Percentiles rank a stretch among this genome's conserved stretches.
These are phyloP conservation scores for Trichoderma semiorbis DNA, from an alignment of 2,329 filamentous ascomycete genomes.

Conservation along the genomic window DNA sequence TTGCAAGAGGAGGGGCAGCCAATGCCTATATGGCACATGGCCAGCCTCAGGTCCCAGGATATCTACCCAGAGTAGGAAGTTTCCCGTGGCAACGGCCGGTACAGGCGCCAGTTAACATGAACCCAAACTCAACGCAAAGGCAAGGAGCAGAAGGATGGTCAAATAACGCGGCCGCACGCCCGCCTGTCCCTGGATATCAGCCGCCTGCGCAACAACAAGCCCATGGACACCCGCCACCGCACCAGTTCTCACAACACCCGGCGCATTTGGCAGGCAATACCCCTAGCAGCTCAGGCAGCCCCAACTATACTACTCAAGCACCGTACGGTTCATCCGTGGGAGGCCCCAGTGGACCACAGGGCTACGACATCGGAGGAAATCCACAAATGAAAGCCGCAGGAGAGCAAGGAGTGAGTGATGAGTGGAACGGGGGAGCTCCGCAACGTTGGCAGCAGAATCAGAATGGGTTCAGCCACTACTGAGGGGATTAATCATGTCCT, in stretches of 20 bases:
- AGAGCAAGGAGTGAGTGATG: not conserved
- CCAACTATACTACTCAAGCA: not conserved
- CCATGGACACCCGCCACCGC: not conserved
- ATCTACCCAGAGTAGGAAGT: not conserved
- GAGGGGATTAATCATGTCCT: not conserved
- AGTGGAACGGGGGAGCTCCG: not conserved
- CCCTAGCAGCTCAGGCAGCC: not conserved
- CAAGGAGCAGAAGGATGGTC: not conserved
- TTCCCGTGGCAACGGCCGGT: not conserved
- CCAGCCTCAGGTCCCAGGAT: not conserved
- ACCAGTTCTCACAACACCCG: not conserved
- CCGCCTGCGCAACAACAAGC: not conserved
- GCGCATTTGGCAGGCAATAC: not conserved
- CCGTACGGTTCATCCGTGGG: not conserved
- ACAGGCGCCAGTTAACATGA: slow-evolving; percentile 1
- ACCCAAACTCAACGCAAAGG: not conserved
- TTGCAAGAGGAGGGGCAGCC: not conserved
- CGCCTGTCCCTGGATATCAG: not conserved
- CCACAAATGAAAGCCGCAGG: not conserved
- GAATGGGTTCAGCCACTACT: slow-evolving; percentile 3
- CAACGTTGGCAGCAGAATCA: slow-evolving; percentile 7
- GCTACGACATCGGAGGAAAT: not conserved
- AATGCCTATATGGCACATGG: not conserved
- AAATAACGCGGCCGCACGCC: not conserved
- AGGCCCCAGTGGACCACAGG: not conserved